Percentiles rank a stretch among this genome's conserved stretches.
Conservation (phyloP, 129 eudicot species). For the Tanacetum coccineum region DNA sequence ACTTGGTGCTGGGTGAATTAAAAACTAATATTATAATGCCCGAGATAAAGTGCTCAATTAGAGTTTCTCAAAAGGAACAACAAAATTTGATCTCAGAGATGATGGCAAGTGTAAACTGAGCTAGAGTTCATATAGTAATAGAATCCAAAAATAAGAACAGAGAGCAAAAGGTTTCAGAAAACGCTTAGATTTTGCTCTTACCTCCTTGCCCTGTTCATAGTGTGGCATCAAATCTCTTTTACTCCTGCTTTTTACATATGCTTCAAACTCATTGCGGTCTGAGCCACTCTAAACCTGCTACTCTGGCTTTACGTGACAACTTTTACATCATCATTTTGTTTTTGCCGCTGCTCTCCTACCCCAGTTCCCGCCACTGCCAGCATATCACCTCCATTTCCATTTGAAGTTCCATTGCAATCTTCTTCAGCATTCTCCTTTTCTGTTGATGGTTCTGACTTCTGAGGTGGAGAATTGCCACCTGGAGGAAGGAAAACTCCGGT, state of each 20-base stretch:
- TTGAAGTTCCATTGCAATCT: background rate
- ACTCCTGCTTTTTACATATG: constrained; percentile 54
- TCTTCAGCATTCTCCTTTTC: too few relatives aligned
- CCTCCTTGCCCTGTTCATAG: constrained; percentile 22
- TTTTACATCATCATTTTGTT: background rate
- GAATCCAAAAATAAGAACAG: constrained; percentile 3
- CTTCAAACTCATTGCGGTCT: constrained; percentile 42
- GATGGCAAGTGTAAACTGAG: constrained; percentile 14
- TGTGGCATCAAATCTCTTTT: constrained; percentile 5
- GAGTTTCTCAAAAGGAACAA: constrained; percentile 1
- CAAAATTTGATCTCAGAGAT: constrained; percentile 14
- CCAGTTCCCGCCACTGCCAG: constrained; percentile 6
- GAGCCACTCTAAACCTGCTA: background rate
- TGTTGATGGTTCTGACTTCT: too few relatives aligned
- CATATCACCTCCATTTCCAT: constrained; percentile 25
- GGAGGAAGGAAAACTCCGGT: constrained; percentile 43
- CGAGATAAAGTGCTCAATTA: background rate
- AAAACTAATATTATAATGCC: too few relatives aligned
- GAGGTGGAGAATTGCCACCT: too few relatives aligned
- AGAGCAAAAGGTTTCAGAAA: constrained; percentile 7
- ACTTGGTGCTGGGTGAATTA: too few relatives aligned
- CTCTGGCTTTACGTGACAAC: too few relatives aligned
- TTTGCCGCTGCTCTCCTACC: background rate
- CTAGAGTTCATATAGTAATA: constrained; percentile 15
- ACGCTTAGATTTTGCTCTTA: constrained; percentile 2